Base-by-base conservation (phyloP, 768 basidiomycete species). In the Paxillus ammoniavirescens region DNA sequence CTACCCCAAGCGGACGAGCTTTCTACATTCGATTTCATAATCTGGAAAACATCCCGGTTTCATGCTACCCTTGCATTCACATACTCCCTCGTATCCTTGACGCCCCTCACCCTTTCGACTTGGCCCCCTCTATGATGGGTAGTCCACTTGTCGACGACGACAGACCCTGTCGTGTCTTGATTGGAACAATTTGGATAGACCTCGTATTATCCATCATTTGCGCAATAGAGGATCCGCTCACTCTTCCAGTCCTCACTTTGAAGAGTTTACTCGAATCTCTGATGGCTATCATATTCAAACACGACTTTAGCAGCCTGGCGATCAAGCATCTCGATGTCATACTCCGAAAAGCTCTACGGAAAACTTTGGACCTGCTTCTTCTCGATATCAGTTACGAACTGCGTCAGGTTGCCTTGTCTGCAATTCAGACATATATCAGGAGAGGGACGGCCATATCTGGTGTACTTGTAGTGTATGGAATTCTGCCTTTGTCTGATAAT, bases 261-360 rank as follows among this genome's bases (percentile, higher is more conserved):
- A 87, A 89, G 61, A 78, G 74, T 49, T 62, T 88, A 41, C 69
- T 91, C 42, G 87, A 90, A 69, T 72, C 79, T 1, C 60, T 89
- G 21, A 76, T 86, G 52, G 80, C 89, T 41, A 74, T 84, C 55
- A 77, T 88, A 18, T 83, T 84, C 69, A 91, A 91, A 71, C 84
- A 89, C 55, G 84, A 91, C 62, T 80, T 91, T 53, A 82, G 83
- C 43, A 78, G 76, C 47, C 67, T 60, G 17, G 67, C 77, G 13
- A 71, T 91, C 50, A 74, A 68, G 47, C 81, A 82, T 60, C 75
- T 88, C 28, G 82, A 84, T 44, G 73, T 71, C 30, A 58, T 69
- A 13, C 69, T 89, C 2, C 77, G 82, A 36, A 75, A 69, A 47
- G 83, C 86, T 0, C 73, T 87, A 13, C 64, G 75, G 30, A 75